Percentiles rank a stretch among this genome's conserved stretches.
Evolutionary conservation across 1,139 yeast genomes (phyloP).

Genomic region (Zygotorulaspora mrakii): DNA sequence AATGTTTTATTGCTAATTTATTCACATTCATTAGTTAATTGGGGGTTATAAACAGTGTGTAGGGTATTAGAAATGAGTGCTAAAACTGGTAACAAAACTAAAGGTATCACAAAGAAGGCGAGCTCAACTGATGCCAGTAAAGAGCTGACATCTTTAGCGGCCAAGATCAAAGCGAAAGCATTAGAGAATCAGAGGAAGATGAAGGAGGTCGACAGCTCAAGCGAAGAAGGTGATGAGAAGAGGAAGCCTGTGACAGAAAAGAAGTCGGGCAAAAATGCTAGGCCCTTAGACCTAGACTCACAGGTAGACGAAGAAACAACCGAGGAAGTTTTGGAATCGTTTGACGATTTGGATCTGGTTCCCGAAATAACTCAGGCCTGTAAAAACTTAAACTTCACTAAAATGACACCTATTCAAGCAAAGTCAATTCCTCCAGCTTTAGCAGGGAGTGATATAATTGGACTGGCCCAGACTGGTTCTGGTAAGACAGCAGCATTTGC

Average conservation of each 20-base stretch:
- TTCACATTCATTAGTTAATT: no score
- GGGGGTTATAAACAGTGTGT: no score
- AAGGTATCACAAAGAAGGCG: slow-evolving; percentile 6
- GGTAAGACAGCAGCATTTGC: slow-evolving; percentile 88
- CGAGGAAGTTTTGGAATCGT: slow-evolving; percentile 34
- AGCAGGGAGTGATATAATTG: slow-evolving; percentile 78
- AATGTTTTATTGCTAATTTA: no score
- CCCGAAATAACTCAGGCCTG: slow-evolving; percentile 83
- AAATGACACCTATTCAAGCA: slow-evolving; percentile 88
- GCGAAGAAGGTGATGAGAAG: slow-evolving; percentile 11
- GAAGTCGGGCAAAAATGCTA: not conserved
- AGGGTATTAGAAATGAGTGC: no score
- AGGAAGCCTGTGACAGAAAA: slow-evolving; percentile 5
- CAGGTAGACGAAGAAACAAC: slow-evolving; percentile 24
- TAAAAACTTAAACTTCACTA: slow-evolving; percentile 56
- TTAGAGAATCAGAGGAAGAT: slow-evolving; percentile 34
- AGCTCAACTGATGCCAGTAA: slow-evolving; percentile 21
- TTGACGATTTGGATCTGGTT: slow-evolving; percentile 57
- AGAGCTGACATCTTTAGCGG: slow-evolving; percentile 37
- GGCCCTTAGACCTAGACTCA: slow-evolving; percentile 12
- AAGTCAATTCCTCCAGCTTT: slow-evolving; percentile 91
- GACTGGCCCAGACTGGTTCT: slow-evolving; percentile 80
- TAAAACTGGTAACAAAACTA: no score
- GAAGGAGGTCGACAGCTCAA: slow-evolving; percentile 14
- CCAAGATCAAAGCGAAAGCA: slow-evolving; percentile 55